Evolutionary conservation across 352 stramenopile species (phyloP).

Genomic region (Phytophthora pistaciae): DNA sequence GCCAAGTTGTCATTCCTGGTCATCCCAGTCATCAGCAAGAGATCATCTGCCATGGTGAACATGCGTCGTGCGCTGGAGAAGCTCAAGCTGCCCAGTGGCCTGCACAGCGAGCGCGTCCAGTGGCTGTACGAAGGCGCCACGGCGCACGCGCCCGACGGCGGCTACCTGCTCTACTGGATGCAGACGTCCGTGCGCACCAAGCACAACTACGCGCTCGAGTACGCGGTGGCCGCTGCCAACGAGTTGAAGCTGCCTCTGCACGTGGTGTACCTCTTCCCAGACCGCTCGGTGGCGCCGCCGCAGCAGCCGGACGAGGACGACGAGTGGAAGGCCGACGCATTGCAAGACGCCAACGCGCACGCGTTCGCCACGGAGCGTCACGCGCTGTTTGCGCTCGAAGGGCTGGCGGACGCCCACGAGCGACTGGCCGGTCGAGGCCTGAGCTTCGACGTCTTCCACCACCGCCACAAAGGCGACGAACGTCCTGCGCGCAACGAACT

Average conservation of each 20-base stretch:
- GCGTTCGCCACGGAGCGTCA: slow-evolving; percentile 76
- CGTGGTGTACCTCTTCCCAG: slow-evolving; percentile 78
- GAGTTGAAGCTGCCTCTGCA: slow-evolving; percentile 73
- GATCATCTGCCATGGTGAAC: slow-evolving; percentile 23
- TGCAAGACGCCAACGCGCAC: slow-evolving; percentile 68
- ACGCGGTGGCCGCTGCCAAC: slow-evolving; percentile 73
- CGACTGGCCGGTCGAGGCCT: slow-evolving; percentile 58
- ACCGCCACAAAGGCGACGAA: slow-evolving; percentile 35
- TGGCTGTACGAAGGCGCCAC: slow-evolving; percentile 75
- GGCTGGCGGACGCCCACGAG: slow-evolving; percentile 55
- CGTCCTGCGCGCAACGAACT: slow-evolving; percentile 46
- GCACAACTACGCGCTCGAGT: slow-evolving; percentile 88
- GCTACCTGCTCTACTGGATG: slow-evolving; percentile 90
- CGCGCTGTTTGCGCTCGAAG: slow-evolving; percentile 79
- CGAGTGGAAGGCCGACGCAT: slow-evolving; percentile 41
- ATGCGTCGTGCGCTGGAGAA: slow-evolving; percentile 67
- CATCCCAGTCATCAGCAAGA: background rate
- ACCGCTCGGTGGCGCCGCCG: slow-evolving; percentile 50
- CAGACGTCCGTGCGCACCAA: slow-evolving; percentile 84
- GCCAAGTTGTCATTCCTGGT: slow-evolving; percentile 14
- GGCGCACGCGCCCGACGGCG: slow-evolving; percentile 3
- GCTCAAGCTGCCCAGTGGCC: slow-evolving; percentile 62
- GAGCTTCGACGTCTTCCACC: slow-evolving; percentile 73
- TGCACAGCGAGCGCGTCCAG: slow-evolving; percentile 75
- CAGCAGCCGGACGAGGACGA: slow-evolving; percentile 20